Evolutionary conservation across 2,329 filamentous ascomycete species (phyloP), one percentile per base, ranked within the genome.

Genomic region (Neonectria coccinea): DNA sequence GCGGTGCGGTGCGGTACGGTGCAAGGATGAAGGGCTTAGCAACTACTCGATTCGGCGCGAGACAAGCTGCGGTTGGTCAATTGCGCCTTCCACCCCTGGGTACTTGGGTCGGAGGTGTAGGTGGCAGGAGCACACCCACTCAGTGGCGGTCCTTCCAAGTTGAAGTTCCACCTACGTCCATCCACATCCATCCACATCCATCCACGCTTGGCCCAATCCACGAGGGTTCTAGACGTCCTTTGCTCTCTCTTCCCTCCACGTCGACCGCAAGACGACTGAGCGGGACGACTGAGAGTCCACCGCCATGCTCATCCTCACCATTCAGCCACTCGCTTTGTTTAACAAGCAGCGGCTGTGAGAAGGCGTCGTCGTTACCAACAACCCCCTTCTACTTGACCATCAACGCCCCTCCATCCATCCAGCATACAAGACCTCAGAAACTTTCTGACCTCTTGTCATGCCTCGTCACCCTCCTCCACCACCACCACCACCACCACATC

Each of bases 21-120:
- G 60, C 71, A 73, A 57, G 71, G 71, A 57, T 71, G 58, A 48
- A 59, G 44, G 59, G 33, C 48, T 61, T 65, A 66, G 63, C 59
- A 63, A 74, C 72, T 74, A 73, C 72, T 74, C 70, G 68, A 74
- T 74, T 74, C 47, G 72, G 72, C 62, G 64, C 62, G 42, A 64
- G 66, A 60, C 64, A 52, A 57, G 63, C 58, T 68, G 60, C 64
- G 64, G 73, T 74, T 74, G 72, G 72, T 59, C 60, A 62, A 64
- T 57, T 58, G 62, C 57, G 56, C 62, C 67, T 53, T 64, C 63
- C 67, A 56, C 70, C 69, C 69, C 70, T 67, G 67, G 71, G 54
- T 66, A 70, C 39, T 42, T 42, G 39, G 39, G 16, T 42, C 16
- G 39, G 8, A 42, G n/a, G 8, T 20, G n/a, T 18, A 18, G 39